These are phyloP conservation scores for Pyropia haitanensis DNA, from an alignment of 23 red algal genomes.

Conservation along the genomic window DNA sequence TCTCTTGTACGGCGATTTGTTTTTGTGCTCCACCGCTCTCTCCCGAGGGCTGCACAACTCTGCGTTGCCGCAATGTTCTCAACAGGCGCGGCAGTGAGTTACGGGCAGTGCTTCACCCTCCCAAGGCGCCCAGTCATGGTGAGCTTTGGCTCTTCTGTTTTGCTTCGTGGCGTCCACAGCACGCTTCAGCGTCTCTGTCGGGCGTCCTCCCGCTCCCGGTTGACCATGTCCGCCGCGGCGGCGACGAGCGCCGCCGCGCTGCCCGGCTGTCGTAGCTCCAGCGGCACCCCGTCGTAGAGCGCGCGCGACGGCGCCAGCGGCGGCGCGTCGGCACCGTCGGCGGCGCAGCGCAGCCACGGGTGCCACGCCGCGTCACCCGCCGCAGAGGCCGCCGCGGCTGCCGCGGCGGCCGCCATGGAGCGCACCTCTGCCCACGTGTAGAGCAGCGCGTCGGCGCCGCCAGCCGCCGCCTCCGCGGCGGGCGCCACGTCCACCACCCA, in stretches of 20 bases:
- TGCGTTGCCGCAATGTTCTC: too few relatives aligned
- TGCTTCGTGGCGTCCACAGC: too few relatives aligned
- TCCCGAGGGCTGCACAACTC: too few relatives aligned
- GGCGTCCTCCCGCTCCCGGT: conserved; percentile 1
- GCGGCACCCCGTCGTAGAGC: conserved; percentile 35
- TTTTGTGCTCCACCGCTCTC: too few relatives aligned
- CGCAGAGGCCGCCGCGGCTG: conserved; percentile 1
- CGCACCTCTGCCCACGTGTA: conserved; percentile 37
- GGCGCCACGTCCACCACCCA: conserved; percentile 45
- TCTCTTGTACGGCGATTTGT: too few relatives aligned
- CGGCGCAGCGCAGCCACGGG: conserved; percentile 33
- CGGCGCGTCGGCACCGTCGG: background rate
- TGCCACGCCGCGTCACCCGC: conserved; percentile 18
- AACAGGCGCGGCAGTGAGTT: too few relatives aligned
- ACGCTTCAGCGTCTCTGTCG: conserved; percentile 2
- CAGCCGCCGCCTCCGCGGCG: conserved; percentile 6
- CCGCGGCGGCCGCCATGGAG: too few relatives aligned
- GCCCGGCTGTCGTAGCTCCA: conserved; percentile 29
- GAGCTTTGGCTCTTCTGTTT: too few relatives aligned
- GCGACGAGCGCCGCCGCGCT: conserved; percentile 3
- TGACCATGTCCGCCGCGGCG: conserved; percentile 11
- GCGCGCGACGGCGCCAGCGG: conserved; percentile 7
- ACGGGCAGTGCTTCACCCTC: too few relatives aligned
- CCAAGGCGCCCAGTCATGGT: too few relatives aligned
- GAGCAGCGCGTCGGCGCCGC: conserved; percentile 7